A percentile compares a stretch with the other conserved stretches of the same genome.
Conservation (phyloP, 768 basidiomycete genomes). For the Termitomyces sp. region DNA sequence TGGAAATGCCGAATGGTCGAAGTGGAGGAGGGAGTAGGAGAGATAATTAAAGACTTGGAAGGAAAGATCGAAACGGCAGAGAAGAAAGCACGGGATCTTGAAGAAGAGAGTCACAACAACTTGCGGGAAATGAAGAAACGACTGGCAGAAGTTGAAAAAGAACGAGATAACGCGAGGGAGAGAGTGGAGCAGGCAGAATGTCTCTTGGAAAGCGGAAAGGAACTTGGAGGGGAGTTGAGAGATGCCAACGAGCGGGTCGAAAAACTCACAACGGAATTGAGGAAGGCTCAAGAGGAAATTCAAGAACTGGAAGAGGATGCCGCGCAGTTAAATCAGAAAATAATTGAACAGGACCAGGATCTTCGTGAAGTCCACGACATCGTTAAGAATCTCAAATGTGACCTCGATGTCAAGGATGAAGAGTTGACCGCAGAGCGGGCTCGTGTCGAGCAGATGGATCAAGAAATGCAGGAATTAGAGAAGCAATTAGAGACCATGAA, state of each 20-base stretch:
- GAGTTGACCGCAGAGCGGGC: conserved; percentile 27
- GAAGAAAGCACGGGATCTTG: conserved; percentile 30
- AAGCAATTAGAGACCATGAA: conserved; percentile 45
- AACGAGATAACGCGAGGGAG: conserved; percentile 50
- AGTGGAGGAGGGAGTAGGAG: conserved; percentile 64
- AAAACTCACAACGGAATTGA: conserved; percentile 51
- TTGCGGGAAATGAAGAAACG: conserved; percentile 42
- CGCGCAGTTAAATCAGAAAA: conserved; percentile 41
- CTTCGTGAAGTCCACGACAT: conserved; percentile 47
- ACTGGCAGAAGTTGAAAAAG: conserved; percentile 39
- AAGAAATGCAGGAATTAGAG: conserved; percentile 31
- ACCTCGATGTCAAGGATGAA: conserved; percentile 30
- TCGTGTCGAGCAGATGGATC: conserved; percentile 24
- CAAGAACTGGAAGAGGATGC: conserved; percentile 59
- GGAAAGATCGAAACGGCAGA: conserved; percentile 48
- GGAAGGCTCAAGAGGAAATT: conserved; percentile 52
- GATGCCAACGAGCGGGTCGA: conserved; percentile 60
- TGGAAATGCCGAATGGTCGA: conserved; percentile 71
- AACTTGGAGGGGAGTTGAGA: conserved; percentile 61
- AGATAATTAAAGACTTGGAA: conserved; percentile 63
- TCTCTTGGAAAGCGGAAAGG: conserved; percentile 57
- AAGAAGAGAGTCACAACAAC: conserved; percentile 29
- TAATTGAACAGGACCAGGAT: conserved; percentile 53
- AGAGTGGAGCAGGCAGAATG: conserved; percentile 61
- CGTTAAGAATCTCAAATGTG: conserved; percentile 38